Evolutionary conservation across 2,329 filamentous ascomycete species (phyloP).

Genomic region (Cladophialophora carrionii): DNA sequence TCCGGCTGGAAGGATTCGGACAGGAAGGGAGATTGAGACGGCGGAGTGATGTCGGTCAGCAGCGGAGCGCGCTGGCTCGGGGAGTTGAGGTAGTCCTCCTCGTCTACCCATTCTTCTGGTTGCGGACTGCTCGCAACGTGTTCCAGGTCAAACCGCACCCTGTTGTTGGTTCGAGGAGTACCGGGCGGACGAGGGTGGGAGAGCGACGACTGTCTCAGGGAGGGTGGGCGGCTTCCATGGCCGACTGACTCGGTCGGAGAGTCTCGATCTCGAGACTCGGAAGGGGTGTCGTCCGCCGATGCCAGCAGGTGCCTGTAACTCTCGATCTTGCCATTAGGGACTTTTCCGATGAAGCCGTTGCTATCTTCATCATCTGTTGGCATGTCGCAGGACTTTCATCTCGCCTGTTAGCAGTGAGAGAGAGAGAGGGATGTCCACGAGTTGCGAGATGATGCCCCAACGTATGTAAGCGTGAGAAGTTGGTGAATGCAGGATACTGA

Average conservation of each 20-base stretch:
- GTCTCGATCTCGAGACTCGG: slow-evolving; percentile 39
- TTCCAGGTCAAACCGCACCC: slow-evolving; percentile 72
- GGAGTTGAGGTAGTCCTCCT: slow-evolving; percentile 62
- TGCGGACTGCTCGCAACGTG: slow-evolving; percentile 36
- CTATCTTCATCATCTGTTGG: slow-evolving; percentile 35
- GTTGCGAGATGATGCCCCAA: not conserved
- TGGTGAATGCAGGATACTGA: not conserved
- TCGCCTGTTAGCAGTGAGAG: slow-evolving; percentile 17
- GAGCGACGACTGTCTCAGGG: slow-evolving; percentile 48
- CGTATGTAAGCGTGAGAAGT: not conserved
- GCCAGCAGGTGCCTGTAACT: slow-evolving; percentile 24
- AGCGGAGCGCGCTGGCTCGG: slow-evolving; percentile 66
- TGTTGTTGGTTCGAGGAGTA: slow-evolving; percentile 66
- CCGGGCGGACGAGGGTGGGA: slow-evolving; percentile 47
- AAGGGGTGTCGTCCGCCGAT: slow-evolving; percentile 23
- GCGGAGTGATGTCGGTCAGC: slow-evolving; percentile 80
- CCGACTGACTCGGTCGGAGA: slow-evolving; percentile 19
- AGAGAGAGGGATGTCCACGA: not conserved
- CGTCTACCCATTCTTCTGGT: slow-evolving; percentile 47
- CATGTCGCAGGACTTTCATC: slow-evolving; percentile 36
- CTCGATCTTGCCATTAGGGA: slow-evolving; percentile 31
- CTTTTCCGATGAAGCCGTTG: slow-evolving; percentile 24
- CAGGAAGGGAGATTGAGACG: slow-evolving; percentile 70
- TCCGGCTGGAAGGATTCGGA: slow-evolving; percentile 60
- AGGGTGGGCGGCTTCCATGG: slow-evolving; percentile 29